phyloP scores from a whole-genome alignment of 139 green algal species.

The Nannochloris sp. region DNA sequence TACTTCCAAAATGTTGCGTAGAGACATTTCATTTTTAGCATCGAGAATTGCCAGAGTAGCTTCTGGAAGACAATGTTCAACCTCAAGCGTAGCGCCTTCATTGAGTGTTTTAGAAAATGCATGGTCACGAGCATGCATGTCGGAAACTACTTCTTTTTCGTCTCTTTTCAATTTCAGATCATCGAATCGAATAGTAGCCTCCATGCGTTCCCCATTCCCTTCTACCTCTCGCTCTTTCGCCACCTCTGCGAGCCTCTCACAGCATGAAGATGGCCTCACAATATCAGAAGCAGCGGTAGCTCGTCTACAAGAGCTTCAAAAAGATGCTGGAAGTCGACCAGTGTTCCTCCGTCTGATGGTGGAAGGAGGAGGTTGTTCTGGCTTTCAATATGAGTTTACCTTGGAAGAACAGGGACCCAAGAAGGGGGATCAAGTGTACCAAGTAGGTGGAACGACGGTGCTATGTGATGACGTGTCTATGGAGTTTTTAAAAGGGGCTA shows the following conservation, averaged over 20 bases:
- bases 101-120: too few relatives aligned
- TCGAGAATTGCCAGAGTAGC: too few relatives aligned
- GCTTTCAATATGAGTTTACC: slow-evolving; percentile 89
- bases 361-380: slow-evolving; percentile 85
- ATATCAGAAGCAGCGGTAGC: slow-evolving; percentile 20
- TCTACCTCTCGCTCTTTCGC: background rate
- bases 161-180: too few relatives aligned
- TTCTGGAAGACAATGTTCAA: too few relatives aligned
- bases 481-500: slow-evolving; percentile 69
- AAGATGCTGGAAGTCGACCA: slow-evolving; percentile 2
- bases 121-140: too few relatives aligned
- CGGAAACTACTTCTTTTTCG: too few relatives aligned
- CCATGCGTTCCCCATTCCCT: too few relatives aligned
- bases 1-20: too few relatives aligned
- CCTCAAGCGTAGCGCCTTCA: too few relatives aligned
- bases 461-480: slow-evolving; percentile 81
- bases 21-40: too few relatives aligned
- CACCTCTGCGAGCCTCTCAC: background rate
- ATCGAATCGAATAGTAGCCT: too few relatives aligned
- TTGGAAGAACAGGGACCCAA: slow-evolving; percentile 43
- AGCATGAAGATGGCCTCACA: background rate
- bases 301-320: slow-evolving; percentile 46
- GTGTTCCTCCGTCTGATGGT: slow-evolving; percentile 71
- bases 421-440: slow-evolving; percentile 50
- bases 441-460: slow-evolving; percentile 60